phyloP scores from a whole-genome alignment of 441 rosid species.

The Gossypium gossypioides region DNA sequence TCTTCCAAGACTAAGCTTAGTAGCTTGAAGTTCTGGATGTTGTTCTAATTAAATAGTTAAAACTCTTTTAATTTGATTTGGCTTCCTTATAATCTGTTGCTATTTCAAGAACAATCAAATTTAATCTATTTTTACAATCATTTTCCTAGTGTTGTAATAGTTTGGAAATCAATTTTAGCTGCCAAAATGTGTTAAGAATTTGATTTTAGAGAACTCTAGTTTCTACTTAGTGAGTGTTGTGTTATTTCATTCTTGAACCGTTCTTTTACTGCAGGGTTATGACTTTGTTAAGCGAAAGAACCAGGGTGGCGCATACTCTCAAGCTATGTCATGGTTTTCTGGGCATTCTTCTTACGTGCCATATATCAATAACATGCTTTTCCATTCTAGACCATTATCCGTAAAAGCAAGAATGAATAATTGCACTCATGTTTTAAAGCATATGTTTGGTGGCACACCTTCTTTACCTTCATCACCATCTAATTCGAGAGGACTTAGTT shows the following conservation, averaged over 20 bases:
- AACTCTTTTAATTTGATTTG: not conserved
- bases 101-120: not conserved
- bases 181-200: not conserved
- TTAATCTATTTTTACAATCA: not conserved
- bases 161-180: not conserved
- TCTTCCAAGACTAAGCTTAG: not conserved
- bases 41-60: not conserved
- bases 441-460: slow-evolving; percentile 21
- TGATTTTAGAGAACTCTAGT: not conserved
- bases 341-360: slow-evolving; percentile 21
- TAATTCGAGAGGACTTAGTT: slow-evolving; percentile 27
- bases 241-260: not conserved
- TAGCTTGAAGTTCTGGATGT: not conserved
- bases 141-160: not conserved
- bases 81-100: not conserved
- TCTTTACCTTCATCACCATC: slow-evolving; percentile 23
- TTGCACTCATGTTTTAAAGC: slow-evolving; percentile 25
- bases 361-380: slow-evolving; percentile 19
- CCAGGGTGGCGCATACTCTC: slow-evolving; percentile 19
- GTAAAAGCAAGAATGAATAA: slow-evolving; percentile 24
- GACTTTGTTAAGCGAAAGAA: slow-evolving; percentile 31
- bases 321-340: slow-evolving; percentile 24
- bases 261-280: slow-evolving; percentile 36
- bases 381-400: slow-evolving; percentile 18
- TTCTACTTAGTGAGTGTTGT: not conserved